Percentiles rank a stretch among this genome's conserved stretches.
Evolutionary conservation across 2,329 filamentous ascomycete genomes (phyloP).

Genomic region (Ilyonectria mors-panacis): DNA sequence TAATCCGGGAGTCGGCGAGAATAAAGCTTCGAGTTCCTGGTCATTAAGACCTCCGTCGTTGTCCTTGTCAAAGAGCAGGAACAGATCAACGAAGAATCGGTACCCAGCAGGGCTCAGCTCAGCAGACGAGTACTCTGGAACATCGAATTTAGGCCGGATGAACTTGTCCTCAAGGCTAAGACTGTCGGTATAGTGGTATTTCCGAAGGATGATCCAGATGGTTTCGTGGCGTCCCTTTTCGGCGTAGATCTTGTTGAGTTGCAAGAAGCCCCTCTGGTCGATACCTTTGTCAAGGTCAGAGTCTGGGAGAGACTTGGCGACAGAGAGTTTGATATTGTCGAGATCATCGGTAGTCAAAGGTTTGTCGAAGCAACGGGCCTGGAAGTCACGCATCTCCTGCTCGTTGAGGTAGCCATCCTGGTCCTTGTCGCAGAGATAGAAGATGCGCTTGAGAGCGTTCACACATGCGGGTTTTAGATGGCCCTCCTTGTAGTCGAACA

Average conservation of each 20-base stretch:
- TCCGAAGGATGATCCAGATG: slow-evolving; percentile 96
- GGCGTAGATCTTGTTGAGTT: slow-evolving; percentile 95
- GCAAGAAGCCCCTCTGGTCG: slow-evolving; percentile 85
- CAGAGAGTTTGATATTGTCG: slow-evolving; percentile 90
- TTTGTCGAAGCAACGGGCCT: slow-evolving; percentile 93
- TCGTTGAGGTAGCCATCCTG: slow-evolving; percentile 95
- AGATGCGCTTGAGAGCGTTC: slow-evolving; percentile 88
- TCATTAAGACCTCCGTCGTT: slow-evolving; percentile 96
- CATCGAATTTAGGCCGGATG: slow-evolving; percentile 93
- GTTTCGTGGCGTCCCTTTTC: slow-evolving; percentile 98
- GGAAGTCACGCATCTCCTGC: slow-evolving; percentile 90
- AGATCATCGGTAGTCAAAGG: slow-evolving; percentile 85
- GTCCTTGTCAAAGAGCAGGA: slow-evolving; percentile 95
- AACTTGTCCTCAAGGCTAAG: slow-evolving; percentile 92
- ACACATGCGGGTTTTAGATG: slow-evolving; percentile 90
- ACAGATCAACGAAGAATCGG: slow-evolving; percentile 97
- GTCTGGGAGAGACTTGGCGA: slow-evolving; percentile 77
- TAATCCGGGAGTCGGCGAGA: slow-evolving; percentile 92
- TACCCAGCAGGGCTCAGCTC: slow-evolving; percentile 96
- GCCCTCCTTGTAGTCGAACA: slow-evolving; percentile 96
- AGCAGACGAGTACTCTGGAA: slow-evolving; percentile 91
- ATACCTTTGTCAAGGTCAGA: slow-evolving; percentile 80
- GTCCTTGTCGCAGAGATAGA: slow-evolving; percentile 96
- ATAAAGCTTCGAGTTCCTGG: slow-evolving; percentile 85
- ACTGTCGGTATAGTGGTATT: slow-evolving; percentile 97